A percentile compares a stretch with the other conserved stretches of the same genome.
phyloP scores from a whole-genome alignment of 2,329 filamentous ascomycete genomes.

The Coniochaeta ligniaria region DNA sequence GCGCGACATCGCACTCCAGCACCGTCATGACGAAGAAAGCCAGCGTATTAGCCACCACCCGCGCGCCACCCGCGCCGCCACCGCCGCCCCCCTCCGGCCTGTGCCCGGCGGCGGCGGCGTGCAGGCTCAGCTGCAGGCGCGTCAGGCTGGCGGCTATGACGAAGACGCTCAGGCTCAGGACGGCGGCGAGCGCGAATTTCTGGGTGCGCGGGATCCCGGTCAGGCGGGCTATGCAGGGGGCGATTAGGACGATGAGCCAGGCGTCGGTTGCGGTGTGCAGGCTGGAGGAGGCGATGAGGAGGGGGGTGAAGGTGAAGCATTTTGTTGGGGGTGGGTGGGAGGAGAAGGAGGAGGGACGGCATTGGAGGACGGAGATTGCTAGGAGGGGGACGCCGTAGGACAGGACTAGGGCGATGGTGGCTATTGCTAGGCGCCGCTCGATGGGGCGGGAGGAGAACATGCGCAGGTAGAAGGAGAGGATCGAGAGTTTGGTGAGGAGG shows the following conservation, averaged over 20 bases:
- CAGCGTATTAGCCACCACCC: constrained; percentile 14
- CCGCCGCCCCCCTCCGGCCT: constrained; percentile 8
- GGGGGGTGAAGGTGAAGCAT: constrained; percentile 32
- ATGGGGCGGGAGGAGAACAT: constrained; percentile 23
- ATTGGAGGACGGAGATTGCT: constrained; percentile 33
- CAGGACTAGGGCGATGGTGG: constrained; percentile 24
- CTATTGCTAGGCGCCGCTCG: constrained; percentile 25
- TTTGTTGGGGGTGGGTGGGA: constrained; percentile 20
- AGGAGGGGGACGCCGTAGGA: constrained; percentile 26
- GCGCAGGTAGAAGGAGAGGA: constrained; percentile 30
- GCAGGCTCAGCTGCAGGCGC: constrained; percentile 21
- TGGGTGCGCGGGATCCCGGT: constrained; percentile 31
- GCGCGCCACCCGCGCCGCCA: not conserved
- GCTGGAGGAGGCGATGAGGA: constrained; percentile 33
- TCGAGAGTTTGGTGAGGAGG: constrained; percentile 29
- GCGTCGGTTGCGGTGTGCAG: constrained; percentile 40
- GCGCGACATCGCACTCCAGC: constrained; percentile 25
- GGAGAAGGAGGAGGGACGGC: constrained; percentile 28
- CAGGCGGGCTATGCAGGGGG: constrained; percentile 31
- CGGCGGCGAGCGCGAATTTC: constrained; percentile 32
- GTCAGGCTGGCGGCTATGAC: constrained; percentile 27
- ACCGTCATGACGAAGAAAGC: constrained; percentile 29
- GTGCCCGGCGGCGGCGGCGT: constrained; percentile 14
- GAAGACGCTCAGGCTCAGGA: constrained; percentile 37
- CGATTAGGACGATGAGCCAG: constrained; percentile 33